phyloP scores from a whole-genome alignment of 208 protist genomes.

The Leishmania arabica region DNA sequence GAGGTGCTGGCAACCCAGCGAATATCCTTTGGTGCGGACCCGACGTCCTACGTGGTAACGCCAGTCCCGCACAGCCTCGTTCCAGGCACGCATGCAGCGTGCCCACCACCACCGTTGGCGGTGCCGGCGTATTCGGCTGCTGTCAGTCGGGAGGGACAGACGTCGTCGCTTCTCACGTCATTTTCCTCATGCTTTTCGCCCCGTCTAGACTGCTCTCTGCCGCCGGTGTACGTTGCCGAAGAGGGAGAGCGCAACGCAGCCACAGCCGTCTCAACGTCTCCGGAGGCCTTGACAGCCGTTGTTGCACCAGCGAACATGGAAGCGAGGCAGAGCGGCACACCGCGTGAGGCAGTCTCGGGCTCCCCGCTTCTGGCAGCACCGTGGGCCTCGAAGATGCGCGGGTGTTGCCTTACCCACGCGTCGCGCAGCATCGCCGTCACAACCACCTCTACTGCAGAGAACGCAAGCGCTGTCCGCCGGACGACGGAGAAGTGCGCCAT shows the following conservation, averaged over 20 bases:
- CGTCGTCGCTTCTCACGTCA: background rate
- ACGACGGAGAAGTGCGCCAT: background rate
- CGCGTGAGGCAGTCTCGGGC: background rate
- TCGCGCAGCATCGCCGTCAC: background rate
- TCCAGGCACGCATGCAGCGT: background rate
- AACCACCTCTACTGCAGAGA: background rate
- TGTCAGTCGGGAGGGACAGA: background rate
- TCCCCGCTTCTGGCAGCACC: background rate
- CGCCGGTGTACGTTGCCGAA: background rate
- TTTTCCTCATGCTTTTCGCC: no score
- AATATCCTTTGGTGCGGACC: slow-evolving; percentile 6
- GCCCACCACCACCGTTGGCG: background rate
- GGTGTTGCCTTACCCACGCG: background rate
- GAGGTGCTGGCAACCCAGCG: slow-evolving; percentile 2
- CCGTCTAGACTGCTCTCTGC: background rate
- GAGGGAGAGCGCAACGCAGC: background rate
- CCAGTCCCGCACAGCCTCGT: background rate
- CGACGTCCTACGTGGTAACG: background rate
- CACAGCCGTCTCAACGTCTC: background rate
- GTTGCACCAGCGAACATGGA: background rate
- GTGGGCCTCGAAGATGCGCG: background rate
- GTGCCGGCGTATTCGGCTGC: background rate
- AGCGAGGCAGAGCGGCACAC: background rate
- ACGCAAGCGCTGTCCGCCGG: background rate
- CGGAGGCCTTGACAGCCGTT: background rate